These are phyloP conservation scores for Chalara sp. DNA, from an alignment of 2,329 filamentous ascomycete species.

Conservation along the genomic window DNA sequence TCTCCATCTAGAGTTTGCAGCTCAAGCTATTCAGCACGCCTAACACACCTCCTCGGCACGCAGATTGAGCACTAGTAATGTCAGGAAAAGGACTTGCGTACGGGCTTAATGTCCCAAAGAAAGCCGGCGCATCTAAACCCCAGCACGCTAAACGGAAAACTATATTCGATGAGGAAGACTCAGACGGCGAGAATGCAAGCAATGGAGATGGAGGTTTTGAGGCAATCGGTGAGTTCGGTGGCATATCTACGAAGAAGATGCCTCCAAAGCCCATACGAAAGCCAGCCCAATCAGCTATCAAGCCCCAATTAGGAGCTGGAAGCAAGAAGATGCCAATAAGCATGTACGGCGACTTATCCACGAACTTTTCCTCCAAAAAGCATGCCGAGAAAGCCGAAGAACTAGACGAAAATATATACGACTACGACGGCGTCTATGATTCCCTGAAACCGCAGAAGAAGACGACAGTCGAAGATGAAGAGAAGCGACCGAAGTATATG, in stretches of 20 bases:
- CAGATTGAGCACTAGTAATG: constrained; percentile 12
- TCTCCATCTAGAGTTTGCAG: too few species aligned
- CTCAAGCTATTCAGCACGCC: too few species aligned
- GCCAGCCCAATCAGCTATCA: constrained; percentile 23
- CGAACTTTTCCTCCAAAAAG: constrained; percentile 53
- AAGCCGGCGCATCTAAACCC: constrained; percentile 40
- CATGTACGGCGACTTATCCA: constrained; percentile 60
- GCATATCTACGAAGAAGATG: constrained; percentile 34
- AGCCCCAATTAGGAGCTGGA: constrained; percentile 20
- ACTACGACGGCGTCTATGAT: constrained; percentile 80
- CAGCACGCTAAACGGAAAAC: constrained; percentile 44
- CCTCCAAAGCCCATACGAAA: constrained; percentile 26
- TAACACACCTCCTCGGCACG: too few species aligned
- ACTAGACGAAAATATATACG: constrained; percentile 70
- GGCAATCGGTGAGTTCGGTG: constrained; percentile 55
- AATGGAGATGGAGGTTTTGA: constrained; percentile 36
- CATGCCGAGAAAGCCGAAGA: constrained; percentile 58
- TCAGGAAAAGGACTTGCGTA: constrained; percentile 38
- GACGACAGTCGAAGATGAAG: constrained; percentile 44
- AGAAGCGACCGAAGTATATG: constrained; percentile 74
- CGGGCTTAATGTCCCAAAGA: constrained; percentile 56
- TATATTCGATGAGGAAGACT: constrained; percentile 53
- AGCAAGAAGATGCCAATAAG: constrained; percentile 35
- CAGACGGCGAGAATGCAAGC: constrained; percentile 41
- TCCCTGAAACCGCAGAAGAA: constrained; percentile 61